phyloP scores from a whole-genome alignment of 371 early-diverging fungal species.

The Blakeslea trispora region DNA sequence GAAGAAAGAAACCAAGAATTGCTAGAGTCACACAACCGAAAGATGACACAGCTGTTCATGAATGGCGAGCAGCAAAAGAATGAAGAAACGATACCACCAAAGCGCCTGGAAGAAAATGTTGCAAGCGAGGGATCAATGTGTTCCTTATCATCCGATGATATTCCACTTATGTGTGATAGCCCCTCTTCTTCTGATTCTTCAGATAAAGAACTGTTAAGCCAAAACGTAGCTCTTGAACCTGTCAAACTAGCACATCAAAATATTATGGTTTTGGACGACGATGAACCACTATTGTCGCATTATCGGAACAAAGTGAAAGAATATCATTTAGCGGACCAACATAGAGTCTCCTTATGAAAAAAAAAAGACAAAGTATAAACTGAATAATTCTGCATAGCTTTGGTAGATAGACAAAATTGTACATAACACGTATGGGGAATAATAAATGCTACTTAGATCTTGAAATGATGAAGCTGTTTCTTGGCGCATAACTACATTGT shows the following conservation, averaged over 20 bases:
- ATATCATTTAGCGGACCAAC: background rate
- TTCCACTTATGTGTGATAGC: background rate
- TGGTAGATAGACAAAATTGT: background rate
- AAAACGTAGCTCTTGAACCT: no score
- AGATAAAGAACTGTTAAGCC: background rate
- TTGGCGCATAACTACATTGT: no score
- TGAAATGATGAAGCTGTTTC: no score
- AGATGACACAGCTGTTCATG: slow-evolving; percentile 23
- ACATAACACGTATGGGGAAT: no score
- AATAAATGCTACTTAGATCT: no score
- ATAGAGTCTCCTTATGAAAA: slow-evolving; percentile 10
- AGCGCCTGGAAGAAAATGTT: no score
- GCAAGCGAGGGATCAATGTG: background rate
- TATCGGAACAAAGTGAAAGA: background rate
- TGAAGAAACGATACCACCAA: background rate
- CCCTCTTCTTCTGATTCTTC: background rate
- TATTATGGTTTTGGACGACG: background rate
- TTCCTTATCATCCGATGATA: background rate
- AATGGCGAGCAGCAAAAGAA: background rate
- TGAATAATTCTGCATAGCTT: background rate
- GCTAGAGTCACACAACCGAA: slow-evolving; percentile 20
- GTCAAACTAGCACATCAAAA: background rate
- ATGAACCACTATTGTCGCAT: background rate
- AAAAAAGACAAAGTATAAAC: no score
- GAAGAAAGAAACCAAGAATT: slow-evolving; percentile 24